These are phyloP conservation scores for Aspergillus brunneoviolaceus DNA, from an alignment of 2,329 filamentous ascomycete genomes.

Conservation along the genomic window DNA sequence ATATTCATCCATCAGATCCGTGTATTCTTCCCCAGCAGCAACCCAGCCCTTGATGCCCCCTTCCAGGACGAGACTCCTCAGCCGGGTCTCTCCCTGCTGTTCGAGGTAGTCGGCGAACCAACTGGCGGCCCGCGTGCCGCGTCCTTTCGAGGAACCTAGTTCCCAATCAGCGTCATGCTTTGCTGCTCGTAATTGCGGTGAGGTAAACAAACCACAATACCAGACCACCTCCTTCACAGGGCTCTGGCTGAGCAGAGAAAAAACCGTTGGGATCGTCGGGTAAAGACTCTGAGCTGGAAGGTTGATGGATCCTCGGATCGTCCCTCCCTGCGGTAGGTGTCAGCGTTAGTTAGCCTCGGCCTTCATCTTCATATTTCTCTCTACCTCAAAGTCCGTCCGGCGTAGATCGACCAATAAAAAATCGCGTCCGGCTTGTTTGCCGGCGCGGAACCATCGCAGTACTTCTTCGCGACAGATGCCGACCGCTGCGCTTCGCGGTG, in stretches of 20 bases:
- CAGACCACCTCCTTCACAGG: conserved; percentile 38
- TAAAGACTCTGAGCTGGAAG: conserved; percentile 44
- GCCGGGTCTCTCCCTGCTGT: conserved; percentile 39
- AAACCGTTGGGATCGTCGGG: conserved; percentile 36
- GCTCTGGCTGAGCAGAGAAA: conserved; percentile 31
- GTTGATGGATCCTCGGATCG: conserved; percentile 57
- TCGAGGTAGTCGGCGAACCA: conserved; percentile 58
- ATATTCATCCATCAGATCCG: conserved; percentile 45
- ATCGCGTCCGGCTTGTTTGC: conserved; percentile 27
- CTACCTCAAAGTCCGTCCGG: conserved; percentile 40
- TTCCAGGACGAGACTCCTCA: conserved; percentile 52
- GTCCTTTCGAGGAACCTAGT: conserved; percentile 55
- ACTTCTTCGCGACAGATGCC: conserved; percentile 36
- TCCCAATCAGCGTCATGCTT: not conserved
- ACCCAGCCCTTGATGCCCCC: conserved; percentile 59
- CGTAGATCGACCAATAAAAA: conserved; percentile 51
- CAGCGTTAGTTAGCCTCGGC: too few species aligned
- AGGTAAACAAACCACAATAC: conserved; percentile 40
- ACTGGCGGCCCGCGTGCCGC: conserved; percentile 54
- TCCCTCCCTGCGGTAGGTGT: conserved; percentile 51
- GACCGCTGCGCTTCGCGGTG: conserved; percentile 30
- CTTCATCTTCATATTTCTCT: too few species aligned
- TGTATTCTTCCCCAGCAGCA: conserved; percentile 49
- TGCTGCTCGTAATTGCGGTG: not conserved
- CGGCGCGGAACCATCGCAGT: conserved; percentile 37